These are phyloP conservation scores for Francoa sonchifolia DNA, from an alignment of 441 rosid species.

Conservation along the genomic window DNA sequence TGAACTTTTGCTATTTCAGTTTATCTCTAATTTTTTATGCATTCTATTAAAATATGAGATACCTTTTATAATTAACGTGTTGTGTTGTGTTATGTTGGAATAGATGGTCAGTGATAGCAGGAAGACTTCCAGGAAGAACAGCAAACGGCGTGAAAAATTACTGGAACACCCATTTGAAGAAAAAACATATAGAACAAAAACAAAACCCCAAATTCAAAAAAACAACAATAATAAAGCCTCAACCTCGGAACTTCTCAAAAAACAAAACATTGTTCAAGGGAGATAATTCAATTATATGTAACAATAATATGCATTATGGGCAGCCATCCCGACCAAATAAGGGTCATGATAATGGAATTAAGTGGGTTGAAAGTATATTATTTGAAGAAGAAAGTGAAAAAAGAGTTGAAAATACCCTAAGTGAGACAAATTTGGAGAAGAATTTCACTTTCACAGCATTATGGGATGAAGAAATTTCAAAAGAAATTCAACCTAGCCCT, in stretches of 20 bases:
- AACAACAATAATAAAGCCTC: background rate
- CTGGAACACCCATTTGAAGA: slow-evolving; percentile 1
- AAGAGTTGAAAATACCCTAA: background rate
- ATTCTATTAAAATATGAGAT: too few species aligned
- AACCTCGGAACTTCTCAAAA: background rate
- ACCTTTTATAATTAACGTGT: too few species aligned
- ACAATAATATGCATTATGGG: too few species aligned
- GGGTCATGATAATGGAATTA: background rate
- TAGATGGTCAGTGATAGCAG: background rate
- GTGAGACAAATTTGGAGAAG: background rate
- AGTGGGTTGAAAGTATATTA: background rate
- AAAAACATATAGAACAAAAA: background rate
- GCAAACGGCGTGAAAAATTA: background rate
- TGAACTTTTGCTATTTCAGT: too few species aligned
- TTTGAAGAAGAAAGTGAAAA: background rate
- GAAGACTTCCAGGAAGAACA: background rate
- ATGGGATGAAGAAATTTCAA: too few species aligned
- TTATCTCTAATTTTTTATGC: too few species aligned
- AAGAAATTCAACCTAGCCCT: too few species aligned
- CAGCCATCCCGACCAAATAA: too few species aligned
- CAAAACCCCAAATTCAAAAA: background rate
- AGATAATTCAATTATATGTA: background rate
- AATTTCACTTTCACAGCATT: background rate
- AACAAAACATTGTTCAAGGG: background rate
- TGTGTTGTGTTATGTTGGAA: background rate